Base-by-base conservation (phyloP, 768 basidiomycete species). In the Sutorius australiensis region DNA sequence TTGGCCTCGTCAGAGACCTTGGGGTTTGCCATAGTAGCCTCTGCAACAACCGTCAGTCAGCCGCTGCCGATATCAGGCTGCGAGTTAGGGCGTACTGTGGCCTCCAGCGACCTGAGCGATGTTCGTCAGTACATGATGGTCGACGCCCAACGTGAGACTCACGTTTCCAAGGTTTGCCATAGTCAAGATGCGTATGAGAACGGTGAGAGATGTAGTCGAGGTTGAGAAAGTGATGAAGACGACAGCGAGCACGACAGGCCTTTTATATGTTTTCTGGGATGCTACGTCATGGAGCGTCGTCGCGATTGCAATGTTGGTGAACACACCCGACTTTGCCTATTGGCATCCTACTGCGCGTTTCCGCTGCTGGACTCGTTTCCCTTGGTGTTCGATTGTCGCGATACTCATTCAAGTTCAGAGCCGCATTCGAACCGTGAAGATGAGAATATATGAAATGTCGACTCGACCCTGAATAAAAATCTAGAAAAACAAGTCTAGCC, bases 1-100 rank as follows among this genome's bases (percentile, higher is more conserved):
- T 67, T 62, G 6, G 57, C 55, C 42, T 61, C 61, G 24, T 56
- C 58, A 41, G 64, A 66, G 33, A 57, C 51, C 2, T 59, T 53
- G 30, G 67, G 64, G 52, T 70, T 68, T 33, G 55, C 59, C 13
- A 68, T 21, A 40, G 56, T 30, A 5, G 66, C 67, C 56, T 70
- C 54, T 64, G 38, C 44, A 48, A 33, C 44, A 48, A 30, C 41
- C 21, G 24, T 14, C 16, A 19, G 39, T 50, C 24, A 55, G 38
- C 27, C 43, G 5, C 21, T 27, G 9, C 12, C 27, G 31, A 7
- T n/a, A 32, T 16, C 44, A 17, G 2, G 30, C 3, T 14, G 17
- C 24, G 37, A 14, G 32, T 7, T 30, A 30, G 27, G 33, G 31
- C 46, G 21, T 45, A 53, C 58, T 57, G 32, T 66, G 51, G 16